Evolutionary conservation across 371 early-diverging fungal species (phyloP).

Genomic region (Apophysomyces sp.): DNA sequence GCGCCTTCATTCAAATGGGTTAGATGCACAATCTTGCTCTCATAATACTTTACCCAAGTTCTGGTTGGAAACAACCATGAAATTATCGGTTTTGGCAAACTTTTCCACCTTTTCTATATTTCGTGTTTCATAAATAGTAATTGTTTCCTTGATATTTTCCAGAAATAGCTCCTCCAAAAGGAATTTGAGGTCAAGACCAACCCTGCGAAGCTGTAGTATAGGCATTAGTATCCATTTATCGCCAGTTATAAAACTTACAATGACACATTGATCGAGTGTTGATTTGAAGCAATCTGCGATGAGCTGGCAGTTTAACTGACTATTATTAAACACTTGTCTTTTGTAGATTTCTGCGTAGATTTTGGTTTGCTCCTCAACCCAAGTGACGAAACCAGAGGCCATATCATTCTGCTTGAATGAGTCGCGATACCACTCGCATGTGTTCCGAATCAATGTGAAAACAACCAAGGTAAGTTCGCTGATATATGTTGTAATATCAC

Average conservation of each 20-base stretch:
- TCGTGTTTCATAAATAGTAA: slow-evolving; percentile 61
- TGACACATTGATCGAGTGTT: slow-evolving; percentile 71
- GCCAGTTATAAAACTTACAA: slow-evolving; percentile 40
- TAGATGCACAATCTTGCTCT: not conserved
- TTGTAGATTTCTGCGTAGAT: slow-evolving; percentile 84
- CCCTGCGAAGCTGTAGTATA: slow-evolving; percentile 52
- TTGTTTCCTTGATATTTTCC: slow-evolving; percentile 67
- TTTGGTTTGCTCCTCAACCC: slow-evolving; percentile 87
- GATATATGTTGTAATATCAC: slow-evolving; percentile 82
- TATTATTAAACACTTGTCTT: slow-evolving; percentile 81
- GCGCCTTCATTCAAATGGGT: slow-evolving; percentile 17
- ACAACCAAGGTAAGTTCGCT: slow-evolving; percentile 84
- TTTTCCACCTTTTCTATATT: slow-evolving; percentile 55
- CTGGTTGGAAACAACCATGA: slow-evolving; percentile 58
- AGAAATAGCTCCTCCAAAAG: slow-evolving; percentile 79
- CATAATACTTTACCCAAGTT: slow-evolving; percentile 52
- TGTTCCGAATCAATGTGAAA: slow-evolving; percentile 87
- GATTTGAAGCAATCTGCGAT: slow-evolving; percentile 85
- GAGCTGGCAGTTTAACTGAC: slow-evolving; percentile 72
- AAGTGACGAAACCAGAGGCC: slow-evolving; percentile 89
- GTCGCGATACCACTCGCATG: slow-evolving; percentile 92
- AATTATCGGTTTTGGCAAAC: slow-evolving; percentile 62
- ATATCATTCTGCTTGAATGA: slow-evolving; percentile 86
- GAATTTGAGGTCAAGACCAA: slow-evolving; percentile 86
- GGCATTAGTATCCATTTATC: not conserved